phyloP scores from a whole-genome alignment of 176 grass and related monocot genomes.

The Tillandsia fasciculata region DNA sequence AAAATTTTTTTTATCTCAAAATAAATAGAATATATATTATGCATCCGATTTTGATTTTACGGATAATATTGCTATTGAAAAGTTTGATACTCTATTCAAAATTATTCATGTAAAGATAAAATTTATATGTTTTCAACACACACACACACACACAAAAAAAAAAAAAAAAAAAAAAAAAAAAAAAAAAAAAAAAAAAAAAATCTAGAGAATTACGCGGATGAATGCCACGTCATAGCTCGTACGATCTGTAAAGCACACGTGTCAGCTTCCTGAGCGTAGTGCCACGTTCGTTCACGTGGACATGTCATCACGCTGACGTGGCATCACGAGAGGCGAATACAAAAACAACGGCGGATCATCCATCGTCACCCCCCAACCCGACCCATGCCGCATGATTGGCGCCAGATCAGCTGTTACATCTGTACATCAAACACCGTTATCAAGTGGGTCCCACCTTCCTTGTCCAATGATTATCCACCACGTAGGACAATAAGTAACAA shows the following conservation, averaged over 20 bases:
- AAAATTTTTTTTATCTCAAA: too few relatives aligned
- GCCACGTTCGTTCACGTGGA: constrained; percentile 47
- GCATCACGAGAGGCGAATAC: constrained; percentile 15
- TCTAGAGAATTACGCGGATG: background rate
- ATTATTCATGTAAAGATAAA: too few relatives aligned
- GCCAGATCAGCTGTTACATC: background rate
- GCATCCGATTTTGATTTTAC: too few relatives aligned
- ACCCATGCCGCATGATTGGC: constrained; percentile 51
- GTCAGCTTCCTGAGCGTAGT: constrained; percentile 6
- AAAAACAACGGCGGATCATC: constrained; percentile 24
- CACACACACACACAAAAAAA: too few relatives aligned
- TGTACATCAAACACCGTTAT: background rate
- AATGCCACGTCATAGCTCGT: constrained; percentile 7
- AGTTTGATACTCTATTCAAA: too few relatives aligned
- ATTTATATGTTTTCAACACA: too few relatives aligned
- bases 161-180: too few relatives aligned
- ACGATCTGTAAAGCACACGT: constrained; percentile 30
- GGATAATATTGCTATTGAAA: too few relatives aligned
- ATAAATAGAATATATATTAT: too few relatives aligned
- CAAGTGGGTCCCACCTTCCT: background rate
- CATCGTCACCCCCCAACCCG: background rate
- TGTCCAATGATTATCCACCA: background rate
- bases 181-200: too few relatives aligned
- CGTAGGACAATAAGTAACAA: background rate
- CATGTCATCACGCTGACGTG: background rate